Evolutionary conservation across 225 moss, liverwort and hornwort genomes (phyloP).

Genomic region (Sphagnum contortum): DNA sequence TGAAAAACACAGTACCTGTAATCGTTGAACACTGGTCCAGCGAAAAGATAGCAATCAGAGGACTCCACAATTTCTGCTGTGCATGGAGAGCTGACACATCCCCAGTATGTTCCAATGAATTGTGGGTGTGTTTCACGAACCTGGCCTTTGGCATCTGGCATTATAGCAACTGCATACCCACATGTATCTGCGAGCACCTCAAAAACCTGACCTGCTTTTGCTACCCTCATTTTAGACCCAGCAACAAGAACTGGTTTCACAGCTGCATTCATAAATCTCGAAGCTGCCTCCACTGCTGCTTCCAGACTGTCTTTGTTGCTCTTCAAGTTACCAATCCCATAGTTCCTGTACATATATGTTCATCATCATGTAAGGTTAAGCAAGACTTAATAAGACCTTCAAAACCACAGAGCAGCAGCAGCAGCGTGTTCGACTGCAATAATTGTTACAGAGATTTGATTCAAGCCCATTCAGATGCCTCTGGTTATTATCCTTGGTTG

Average conservation of each 20-base stretch:
- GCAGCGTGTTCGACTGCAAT: background rate
- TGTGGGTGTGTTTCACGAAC: slow-evolving; percentile 34
- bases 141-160: slow-evolving; percentile 61
- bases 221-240: slow-evolving; percentile 45
- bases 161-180: slow-evolving; percentile 49
- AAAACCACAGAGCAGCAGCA: no score
- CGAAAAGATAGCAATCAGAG: slow-evolving; percentile 50
- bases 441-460: background rate
- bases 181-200: slow-evolving; percentile 36
- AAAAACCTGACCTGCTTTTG: slow-evolving; percentile 30
- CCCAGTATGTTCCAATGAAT: slow-evolving; percentile 71
- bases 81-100: slow-evolving; percentile 54
- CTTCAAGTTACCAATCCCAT: background rate
- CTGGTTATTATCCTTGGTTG: no score
- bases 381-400: background rate
- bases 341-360: no score
- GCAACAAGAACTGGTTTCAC: slow-evolving; percentile 52
- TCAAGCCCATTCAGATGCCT: background rate
- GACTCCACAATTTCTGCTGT: slow-evolving; percentile 55
- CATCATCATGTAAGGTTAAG: no score
- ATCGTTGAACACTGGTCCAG: slow-evolving; percentile 56
- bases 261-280: slow-evolving; percentile 27
- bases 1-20: slow-evolving; percentile 7
- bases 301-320: slow-evolving; percentile 42
- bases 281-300: slow-evolving; percentile 32